Conservation (phyloP, 2,329 filamentous ascomycete genomes). For the Nemania diffusa region DNA sequence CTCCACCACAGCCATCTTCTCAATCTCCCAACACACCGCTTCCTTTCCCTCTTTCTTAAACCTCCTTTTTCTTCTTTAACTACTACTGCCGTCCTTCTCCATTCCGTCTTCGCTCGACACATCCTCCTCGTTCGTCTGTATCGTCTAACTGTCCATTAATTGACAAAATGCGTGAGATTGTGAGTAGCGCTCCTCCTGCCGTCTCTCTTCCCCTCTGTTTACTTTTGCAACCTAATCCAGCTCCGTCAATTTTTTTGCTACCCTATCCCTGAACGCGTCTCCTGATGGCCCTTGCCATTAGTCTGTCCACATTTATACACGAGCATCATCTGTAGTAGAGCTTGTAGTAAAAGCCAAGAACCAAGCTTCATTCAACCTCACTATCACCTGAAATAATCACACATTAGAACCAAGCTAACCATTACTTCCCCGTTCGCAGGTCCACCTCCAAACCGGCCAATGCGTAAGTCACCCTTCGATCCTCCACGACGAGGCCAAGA, state of each 20-base stretch:
- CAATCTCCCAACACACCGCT: slow-evolving; percentile 36
- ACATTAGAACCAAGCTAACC: slow-evolving; percentile 23
- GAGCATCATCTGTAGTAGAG: not conserved
- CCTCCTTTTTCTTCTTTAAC: slow-evolving; percentile 40
- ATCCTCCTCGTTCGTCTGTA: slow-evolving; percentile 42
- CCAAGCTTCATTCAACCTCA: not conserved
- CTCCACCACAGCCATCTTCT: slow-evolving; percentile 40
- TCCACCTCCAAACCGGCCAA: slow-evolving; percentile 99
- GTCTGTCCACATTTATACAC: slow-evolving; percentile 44
- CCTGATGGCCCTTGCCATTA: not conserved
- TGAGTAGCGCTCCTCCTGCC: slow-evolving; percentile 57
- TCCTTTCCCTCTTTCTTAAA: slow-evolving; percentile 40
- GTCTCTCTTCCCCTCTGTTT: slow-evolving; percentile 39
- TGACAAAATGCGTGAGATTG: slow-evolving; percentile 78
- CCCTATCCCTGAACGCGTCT: slow-evolving; percentile 50
- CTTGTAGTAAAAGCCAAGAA: not conserved
- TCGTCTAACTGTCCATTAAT: slow-evolving; percentile 45
- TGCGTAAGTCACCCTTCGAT: slow-evolving; percentile 75
- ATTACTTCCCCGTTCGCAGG: slow-evolving; percentile 63
- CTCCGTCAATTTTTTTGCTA: slow-evolving; percentile 21
- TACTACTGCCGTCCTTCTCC: slow-evolving; percentile 33
- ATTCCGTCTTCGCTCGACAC: slow-evolving; percentile 40
- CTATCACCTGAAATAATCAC: not conserved
- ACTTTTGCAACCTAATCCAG: slow-evolving; percentile 36
- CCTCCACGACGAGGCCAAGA: slow-evolving; percentile 38